Base-by-base conservation (phyloP, 306 rosid species). In the Quillaja saponaria region DNA sequence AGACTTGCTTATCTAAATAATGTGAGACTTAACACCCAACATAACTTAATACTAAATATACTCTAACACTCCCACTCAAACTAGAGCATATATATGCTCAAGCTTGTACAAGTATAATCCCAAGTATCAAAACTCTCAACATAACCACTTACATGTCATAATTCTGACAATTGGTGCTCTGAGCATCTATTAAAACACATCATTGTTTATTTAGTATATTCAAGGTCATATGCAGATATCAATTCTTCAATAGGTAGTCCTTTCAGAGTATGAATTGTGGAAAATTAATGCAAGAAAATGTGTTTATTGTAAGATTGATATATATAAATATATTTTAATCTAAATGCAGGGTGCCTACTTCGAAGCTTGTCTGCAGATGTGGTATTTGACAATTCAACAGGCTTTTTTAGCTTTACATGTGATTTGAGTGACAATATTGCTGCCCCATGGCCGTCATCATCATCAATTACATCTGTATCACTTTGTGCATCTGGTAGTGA, bases 361-460 rank as follows among this genome's bases (percentile, higher is more conserved):
- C 85, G 95, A 71, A 94, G 97, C 88, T 78, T 77, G 81, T 95
- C 99, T 15, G 78, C 83, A 54, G 95, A 94, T 67, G 79, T 87
- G 85, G n/a, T 81, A 69, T 82, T 85, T 63, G 99, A 94, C 79
- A 94, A 87, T 28, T 34, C 81, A 41, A 78, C 96, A 14, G 97
- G 99, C 54, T 50, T 79, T 76, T 49, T 80, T 76, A 87, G 95
- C 83, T 90, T 94, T 81, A 81, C 82, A 17, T 94, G 99, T 70
- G 99, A 94, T 74, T 87, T 89, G 80, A 89, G 80, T 52, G 97
- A 94, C 78, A 94, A 94, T 69, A 77, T 85, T 64, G 88, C 82
- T 57, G 99, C 97, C 17, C 99, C 99, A 0, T 94, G 99, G 99
- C 99, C 99, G 67, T 83, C 83, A 2, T 89, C 99, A 37, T 83